Percentiles rank a stretch among this genome's conserved stretches.
phyloP scores from a whole-genome alignment of 306 rosid species.

The Albizia julibrissin region DNA sequence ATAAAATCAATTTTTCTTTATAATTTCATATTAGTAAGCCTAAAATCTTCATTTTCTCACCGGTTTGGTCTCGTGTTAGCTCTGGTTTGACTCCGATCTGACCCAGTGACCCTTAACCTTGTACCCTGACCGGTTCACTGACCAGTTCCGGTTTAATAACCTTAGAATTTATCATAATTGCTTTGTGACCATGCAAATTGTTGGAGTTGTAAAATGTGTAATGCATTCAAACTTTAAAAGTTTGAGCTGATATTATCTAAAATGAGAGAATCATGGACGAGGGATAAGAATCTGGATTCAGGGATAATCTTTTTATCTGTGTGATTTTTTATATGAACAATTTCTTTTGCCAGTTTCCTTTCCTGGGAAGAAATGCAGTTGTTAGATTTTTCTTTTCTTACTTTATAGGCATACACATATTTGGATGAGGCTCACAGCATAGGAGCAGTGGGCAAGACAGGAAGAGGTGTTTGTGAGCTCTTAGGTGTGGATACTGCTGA shows the following conservation, averaged over 20 bases:
- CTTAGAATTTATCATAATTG: neutral
- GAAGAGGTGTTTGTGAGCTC: constrained; percentile 71
- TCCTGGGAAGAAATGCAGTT: neutral
- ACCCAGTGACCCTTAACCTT: no score
- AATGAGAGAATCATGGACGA: neutral
- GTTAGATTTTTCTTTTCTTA: neutral
- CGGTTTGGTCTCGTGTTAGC: no score
- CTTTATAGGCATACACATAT: constrained; percentile 66
- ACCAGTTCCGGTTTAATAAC: no score
- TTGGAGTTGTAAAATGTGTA: neutral
- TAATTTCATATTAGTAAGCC: no score
- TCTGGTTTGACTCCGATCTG: no score
- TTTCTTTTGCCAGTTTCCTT: constrained; percentile 28
- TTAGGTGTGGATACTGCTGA: constrained; percentile 85
- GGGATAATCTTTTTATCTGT: neutral
- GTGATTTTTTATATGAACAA: neutral
- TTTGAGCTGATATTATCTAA: neutral
- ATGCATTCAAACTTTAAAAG: neutral
- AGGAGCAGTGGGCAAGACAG: constrained; percentile 91
- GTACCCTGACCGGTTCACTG: no score
- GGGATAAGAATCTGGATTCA: neutral
- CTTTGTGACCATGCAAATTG: neutral
- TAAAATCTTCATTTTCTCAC: no score
- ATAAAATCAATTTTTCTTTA: no score
- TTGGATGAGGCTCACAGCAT: constrained; percentile 98